Base-by-base conservation (phyloP, 768 basidiomycete species). In the Tylopilus sp. region DNA sequence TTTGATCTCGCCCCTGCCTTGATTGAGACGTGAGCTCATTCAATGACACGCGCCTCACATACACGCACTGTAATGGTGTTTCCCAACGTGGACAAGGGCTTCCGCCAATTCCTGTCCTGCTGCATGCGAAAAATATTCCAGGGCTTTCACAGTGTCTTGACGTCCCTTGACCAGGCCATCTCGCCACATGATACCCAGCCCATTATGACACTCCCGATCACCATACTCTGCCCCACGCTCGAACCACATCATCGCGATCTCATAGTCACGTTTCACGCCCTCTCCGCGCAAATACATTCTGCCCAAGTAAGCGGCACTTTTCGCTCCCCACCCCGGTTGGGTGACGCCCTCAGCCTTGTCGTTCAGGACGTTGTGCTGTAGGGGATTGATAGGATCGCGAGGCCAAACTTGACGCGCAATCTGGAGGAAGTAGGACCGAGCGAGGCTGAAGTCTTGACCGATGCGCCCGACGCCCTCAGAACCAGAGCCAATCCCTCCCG, bases 201-300 rank as follows among this genome's bases (percentile, higher is more conserved):
- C 89, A 63, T 97, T 98, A 53, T 87, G 84, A 57, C 86, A 88
- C 69, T 98, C 96, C 53, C 86, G 81, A 62, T 99, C 96, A 24
- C 84, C 86, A 63, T 85, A 80, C 38, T 82, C 80, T 13, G 78
- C 82, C 1, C 91, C 96, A 48, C 97, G 79, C 61, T 93, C 90
- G 60, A 95, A 95, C 97, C 97, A 99, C 75, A 95, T 81, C 74
- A 85, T 92, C 10, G 92, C 95, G 56, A 81, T 69, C 25, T 78
- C 75, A 19, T 81, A 78, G 68, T 98, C 90, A 54, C 78, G 76
- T 60, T 86, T 87, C 22, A 91, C 84, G 8, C 95, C 96, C 67
- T 98, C 97, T 0, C 97, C 96, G 33, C 97, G 78, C 29, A 99
- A 70, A 61, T 88, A 89, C 94, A 99, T 98, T 52, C 92, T 81